Base-by-base conservation (phyloP, 129 eudicot species). In the Scalesia atractyloides region DNA sequence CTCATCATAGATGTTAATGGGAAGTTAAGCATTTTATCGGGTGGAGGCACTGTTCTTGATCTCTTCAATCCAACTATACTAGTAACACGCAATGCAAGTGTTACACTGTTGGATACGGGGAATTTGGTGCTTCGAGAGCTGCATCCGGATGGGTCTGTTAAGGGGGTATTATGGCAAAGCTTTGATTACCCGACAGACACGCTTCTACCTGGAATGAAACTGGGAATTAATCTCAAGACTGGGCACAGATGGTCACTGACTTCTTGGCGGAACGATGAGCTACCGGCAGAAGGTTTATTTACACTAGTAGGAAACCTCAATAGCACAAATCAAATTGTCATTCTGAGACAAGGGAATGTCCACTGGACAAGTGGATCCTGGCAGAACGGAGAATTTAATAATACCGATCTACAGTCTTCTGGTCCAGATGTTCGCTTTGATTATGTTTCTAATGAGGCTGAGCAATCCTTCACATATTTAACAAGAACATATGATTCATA, bases 151-250 rank as follows among this genome's bases (percentile, higher is more conserved):
- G 64, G 39, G n/a, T 61, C 85, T 6, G 51, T 62, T 71, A 82
- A 72, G 11, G 41, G 8, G 26, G 56, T 64, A 0, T 8, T 82
- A 9, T 85, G 89, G 89, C 77, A 85, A 75, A 84, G 86, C 53
- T 82, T 81, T 76, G 66, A 75, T 34, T 69, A 81, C 65, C 88
- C 89, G 0, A 50, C 74, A 13, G 82, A 81, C 26, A 63, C 83
- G 0, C 69, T 81, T 37, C 43, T 84, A 46, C 89, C 76, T 13
- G 60, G 47, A 26, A 81, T 70, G 85, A 77, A 61, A 50, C 54
- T 77, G 0, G 66, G 74, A 5, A 68, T 66, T 52, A 49, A 80
- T 60, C 65, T 73, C 1, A 66, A 47, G 18, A 77, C 79, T 14
- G 70, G 59, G 13, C 57, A 47, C 43, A 71, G 47, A 48, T 39